Evolutionary conservation across 1,284 basidiomycete genomes (phyloP).

Genomic region (Fomitopsis schrenkii): DNA sequence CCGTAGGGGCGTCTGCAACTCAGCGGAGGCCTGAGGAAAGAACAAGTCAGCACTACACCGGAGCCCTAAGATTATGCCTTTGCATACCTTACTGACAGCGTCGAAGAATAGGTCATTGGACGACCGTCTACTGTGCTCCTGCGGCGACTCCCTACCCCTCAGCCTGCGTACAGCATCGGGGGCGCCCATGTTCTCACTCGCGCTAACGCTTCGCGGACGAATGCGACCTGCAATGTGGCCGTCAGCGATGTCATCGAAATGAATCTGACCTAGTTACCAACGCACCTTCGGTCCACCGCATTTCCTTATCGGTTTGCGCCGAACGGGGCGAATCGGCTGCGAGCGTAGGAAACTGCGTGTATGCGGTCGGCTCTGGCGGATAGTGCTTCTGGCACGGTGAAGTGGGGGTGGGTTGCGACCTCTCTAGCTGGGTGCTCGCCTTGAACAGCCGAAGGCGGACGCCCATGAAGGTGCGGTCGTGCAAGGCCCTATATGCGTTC

Average conservation of each 20-base stretch:
- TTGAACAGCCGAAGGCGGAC: conserved; percentile 24
- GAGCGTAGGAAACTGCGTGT: not conserved
- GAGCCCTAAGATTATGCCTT: not conserved
- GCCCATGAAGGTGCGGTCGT: conserved; percentile 30
- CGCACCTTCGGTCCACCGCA: conserved; percentile 6
- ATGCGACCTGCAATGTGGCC: conserved; percentile 11
- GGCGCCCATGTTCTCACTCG: conserved; percentile 22
- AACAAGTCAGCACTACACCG: not conserved
- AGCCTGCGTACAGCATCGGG: conserved; percentile 18
- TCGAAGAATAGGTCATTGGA: conserved; percentile 25
- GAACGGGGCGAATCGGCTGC: not conserved
- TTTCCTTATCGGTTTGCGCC: conserved; percentile 3
- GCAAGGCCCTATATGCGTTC: conserved; percentile 36
- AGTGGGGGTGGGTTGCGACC: not conserved
- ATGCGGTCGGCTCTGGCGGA: not conserved
- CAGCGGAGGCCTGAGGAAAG: conserved; percentile 3
- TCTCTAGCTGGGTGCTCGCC: conserved; percentile 11
- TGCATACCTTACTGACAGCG: conserved; percentile 21
- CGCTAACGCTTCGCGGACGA: conserved; percentile 25
- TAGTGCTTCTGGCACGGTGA: conserved; percentile 1
- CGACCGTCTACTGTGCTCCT: conserved; percentile 18
- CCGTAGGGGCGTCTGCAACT: conserved; percentile 20
- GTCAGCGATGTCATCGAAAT: not conserved
- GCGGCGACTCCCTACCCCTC: conserved; percentile 26
- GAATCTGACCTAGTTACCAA: not conserved